These are phyloP conservation scores for Shiraia sp. DNA, from an alignment of 2,329 filamentous ascomycete species.

Conservation along the genomic window DNA sequence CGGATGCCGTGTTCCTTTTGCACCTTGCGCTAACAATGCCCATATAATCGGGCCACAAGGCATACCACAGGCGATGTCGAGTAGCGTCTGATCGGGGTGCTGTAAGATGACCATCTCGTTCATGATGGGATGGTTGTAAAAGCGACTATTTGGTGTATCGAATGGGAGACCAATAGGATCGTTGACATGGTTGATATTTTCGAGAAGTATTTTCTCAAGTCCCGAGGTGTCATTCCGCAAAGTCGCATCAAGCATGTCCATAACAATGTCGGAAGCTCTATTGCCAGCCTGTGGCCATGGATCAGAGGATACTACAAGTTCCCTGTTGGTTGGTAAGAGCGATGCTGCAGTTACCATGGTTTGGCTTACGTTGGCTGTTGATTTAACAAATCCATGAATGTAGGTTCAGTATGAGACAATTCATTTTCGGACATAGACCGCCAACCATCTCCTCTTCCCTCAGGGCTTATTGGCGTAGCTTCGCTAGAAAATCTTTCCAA, in stretches of 20 bases:
- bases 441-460: slow-evolving; percentile 10
- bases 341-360: background rate
- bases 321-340: slow-evolving; percentile 1
- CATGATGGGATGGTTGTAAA: slow-evolving; percentile 32
- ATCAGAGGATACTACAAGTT: slow-evolving; percentile 12
- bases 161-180: slow-evolving; percentile 37
- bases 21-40: slow-evolving; percentile 32
- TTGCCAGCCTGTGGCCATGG: slow-evolving; percentile 18
- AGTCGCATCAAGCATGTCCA: slow-evolving; percentile 34
- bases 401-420: slow-evolving; percentile 9
- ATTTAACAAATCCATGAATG: slow-evolving; percentile 10
- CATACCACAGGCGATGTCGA: slow-evolving; percentile 39
- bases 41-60: slow-evolving; percentile 31
- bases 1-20: slow-evolving; percentile 35
- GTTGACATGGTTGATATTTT: slow-evolving; percentile 31
- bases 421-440: slow-evolving; percentile 6
- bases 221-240: slow-evolving; percentile 26
- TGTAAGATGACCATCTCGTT: slow-evolving; percentile 32
- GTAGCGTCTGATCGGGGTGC: slow-evolving; percentile 34
- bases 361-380: slow-evolving; percentile 13
- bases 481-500: slow-evolving; percentile 5
- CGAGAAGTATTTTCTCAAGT: slow-evolving; percentile 31
- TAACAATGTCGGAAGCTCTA: slow-evolving; percentile 16
- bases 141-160: slow-evolving; percentile 21
- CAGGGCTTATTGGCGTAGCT: background rate